Evolutionary conservation across 306 rosid species (phyloP), one percentile per base, ranked within the genome.

Genomic region (Prunus dulcis): DNA sequence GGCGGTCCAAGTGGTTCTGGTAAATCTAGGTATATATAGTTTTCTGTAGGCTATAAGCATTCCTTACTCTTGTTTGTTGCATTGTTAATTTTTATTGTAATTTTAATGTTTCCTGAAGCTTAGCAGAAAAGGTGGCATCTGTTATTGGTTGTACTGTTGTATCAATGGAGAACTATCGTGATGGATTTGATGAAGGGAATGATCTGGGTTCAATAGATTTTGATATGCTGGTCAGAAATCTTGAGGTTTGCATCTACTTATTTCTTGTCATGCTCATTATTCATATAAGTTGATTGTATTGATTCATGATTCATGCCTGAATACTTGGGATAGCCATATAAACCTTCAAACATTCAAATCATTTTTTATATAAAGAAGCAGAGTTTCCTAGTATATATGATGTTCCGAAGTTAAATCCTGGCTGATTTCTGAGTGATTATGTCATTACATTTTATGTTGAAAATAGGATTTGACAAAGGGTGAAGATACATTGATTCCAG

Each of bases 1-100:
- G 98, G 99, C 65, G 99, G 99, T 80, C 96, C 99, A 23, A 88
- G 97, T 45, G 99, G 99, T 82, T 96, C 99, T 30, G 98, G 99
- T 76, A 96, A 96, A 91, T 80, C 99, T 64, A 96, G 99, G 93
- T 92, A 79, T 74, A 62, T 58, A 57, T 69, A 38, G 38, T 18
- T 74, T 77, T 69, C 23, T 72, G 69, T 23, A 19, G 72, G 51
- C 51, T 20, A 57, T 78, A 67, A n/a, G 30, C 65, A 71, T 55
- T 78, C 75, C n/a, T 49, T 79, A 53, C 63, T 80, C 66, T 72
- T 43, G 67, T 71, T 74, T 52, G 62, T 82, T 77, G 53, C 43
- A 70, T 76, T 73, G 72, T 41, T 79, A 77, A 71, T 80, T 56
- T 60, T 72, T 67, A 41, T 70, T 74, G 32, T 58, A 38, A 74